Percentiles rank a stretch among this genome's conserved stretches.
Evolutionary conservation across 176 grass and related monocot species (phyloP).

Genomic region (Miscanthus lutarioriparius): DNA sequence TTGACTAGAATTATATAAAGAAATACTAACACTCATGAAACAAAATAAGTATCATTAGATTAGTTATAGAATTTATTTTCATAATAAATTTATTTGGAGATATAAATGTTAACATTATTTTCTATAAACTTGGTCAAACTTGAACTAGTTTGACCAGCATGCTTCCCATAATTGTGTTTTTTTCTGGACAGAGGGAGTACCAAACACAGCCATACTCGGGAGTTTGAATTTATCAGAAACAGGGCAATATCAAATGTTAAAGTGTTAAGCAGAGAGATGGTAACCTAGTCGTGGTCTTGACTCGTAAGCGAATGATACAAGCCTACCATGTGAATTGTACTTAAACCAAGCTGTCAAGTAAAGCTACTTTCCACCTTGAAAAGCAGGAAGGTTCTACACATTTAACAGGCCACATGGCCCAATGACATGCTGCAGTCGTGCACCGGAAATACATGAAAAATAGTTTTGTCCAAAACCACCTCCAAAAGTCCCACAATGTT

Average conservation of each 20-base stretch:
- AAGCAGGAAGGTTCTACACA: constrained; percentile 43
- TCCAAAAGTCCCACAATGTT: constrained; percentile 13
- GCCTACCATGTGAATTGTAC: constrained; percentile 27
- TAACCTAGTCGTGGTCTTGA: background rate
- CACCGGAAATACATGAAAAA: constrained; percentile 14
- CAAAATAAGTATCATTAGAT: no score
- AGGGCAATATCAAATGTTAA: background rate
- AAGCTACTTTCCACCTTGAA: constrained; percentile 28
- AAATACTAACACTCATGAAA: no score
- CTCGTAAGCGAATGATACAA: background rate
- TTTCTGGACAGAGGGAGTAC: no score
- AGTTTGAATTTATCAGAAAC: background rate
- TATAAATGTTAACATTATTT: no score
- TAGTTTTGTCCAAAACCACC: background rate
- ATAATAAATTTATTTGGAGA: no score
- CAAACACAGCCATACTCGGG: background rate
- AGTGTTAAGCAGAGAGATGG: background rate
- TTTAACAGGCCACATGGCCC: constrained; percentile 31
- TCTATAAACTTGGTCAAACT: no score
- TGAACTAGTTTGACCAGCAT: no score
- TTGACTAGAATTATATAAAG: no score
- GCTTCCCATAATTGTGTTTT: no score
- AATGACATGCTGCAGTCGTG: constrained; percentile 16
- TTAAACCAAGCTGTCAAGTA: constrained; percentile 14
- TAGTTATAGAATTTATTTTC: no score